phyloP scores from a whole-genome alignment of 306 rosid genomes.

The Quercus mongolica region DNA sequence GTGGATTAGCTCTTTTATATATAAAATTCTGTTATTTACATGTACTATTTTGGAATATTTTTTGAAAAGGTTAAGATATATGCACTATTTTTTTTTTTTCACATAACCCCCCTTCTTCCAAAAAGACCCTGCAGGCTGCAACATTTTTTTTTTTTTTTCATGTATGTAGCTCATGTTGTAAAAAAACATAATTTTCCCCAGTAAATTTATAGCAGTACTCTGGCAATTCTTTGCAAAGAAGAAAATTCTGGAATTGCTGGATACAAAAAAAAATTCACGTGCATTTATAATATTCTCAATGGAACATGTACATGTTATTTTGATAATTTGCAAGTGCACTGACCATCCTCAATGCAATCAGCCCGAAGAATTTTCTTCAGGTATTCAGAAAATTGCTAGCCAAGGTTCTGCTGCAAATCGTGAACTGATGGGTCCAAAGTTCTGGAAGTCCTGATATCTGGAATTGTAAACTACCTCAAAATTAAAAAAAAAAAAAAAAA shows the following conservation, averaged over 20 bases:
- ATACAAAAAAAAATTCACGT: background rate
- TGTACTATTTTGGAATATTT: background rate
- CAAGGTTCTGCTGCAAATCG: slow-evolving; percentile 68
- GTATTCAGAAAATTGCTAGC: slow-evolving; percentile 69
- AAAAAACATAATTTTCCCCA: background rate
- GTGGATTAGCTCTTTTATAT: background rate
- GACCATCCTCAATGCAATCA: slow-evolving; percentile 31
- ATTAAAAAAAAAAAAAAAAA: rapidly evolving
- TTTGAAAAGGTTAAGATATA: background rate
- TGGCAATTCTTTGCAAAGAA: background rate
- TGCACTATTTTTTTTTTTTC: too few species aligned
- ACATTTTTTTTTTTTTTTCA: too few species aligned
- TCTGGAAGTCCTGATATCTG: slow-evolving; percentile 50
- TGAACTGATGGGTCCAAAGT: slow-evolving; percentile 46
- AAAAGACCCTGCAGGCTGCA: too few species aligned
- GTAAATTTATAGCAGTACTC: background rate
- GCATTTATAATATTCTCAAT: background rate
- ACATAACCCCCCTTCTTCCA: too few species aligned
- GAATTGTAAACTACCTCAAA: slow-evolving; percentile 4
- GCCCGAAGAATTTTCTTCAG: slow-evolving; percentile 91
- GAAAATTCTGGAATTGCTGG: background rate
- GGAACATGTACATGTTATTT: too few species aligned
- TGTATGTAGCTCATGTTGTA: too few species aligned
- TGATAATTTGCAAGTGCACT: background rate
- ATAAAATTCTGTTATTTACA: background rate